Evolutionary conservation across 2,329 filamentous ascomycete species (phyloP).

Genomic region (Penicillium psychrosexuale): DNA sequence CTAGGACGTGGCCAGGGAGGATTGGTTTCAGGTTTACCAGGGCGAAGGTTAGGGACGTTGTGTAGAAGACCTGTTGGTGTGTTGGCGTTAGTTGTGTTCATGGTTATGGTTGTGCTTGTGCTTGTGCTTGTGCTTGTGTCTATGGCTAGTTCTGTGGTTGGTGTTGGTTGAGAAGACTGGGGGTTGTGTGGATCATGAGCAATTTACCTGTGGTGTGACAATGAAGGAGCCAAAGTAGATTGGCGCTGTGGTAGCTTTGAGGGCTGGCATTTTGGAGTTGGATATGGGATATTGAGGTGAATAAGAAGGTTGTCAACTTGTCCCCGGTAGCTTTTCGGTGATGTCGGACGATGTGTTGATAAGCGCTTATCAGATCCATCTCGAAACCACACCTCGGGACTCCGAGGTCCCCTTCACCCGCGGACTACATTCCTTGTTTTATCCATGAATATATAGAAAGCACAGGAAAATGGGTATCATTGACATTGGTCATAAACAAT

Average conservation of each 20-base stretch:
- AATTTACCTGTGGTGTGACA: slow-evolving; percentile 66
- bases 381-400: no score
- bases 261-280: slow-evolving; percentile 24
- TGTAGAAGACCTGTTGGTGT: slow-evolving; percentile 72
- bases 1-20: slow-evolving; percentile 85
- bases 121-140: neutral
- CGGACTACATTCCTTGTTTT: neutral
- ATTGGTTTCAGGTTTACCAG: slow-evolving; percentile 95
- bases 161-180: slow-evolving; percentile 2
- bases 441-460: neutral
- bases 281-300: neutral
- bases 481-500: slow-evolving; percentile 25
- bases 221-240: slow-evolving; percentile 73
- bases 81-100: neutral
- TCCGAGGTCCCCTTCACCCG: no score
- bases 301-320: neutral
- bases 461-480: slow-evolving; percentile 25
- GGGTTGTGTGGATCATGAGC: neutral
- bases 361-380: slow-evolving; percentile 3
- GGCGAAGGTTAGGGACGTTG: slow-evolving; percentile 74
- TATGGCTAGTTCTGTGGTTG: neutral
- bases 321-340: neutral
- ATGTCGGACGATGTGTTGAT: slow-evolving; percentile 1
- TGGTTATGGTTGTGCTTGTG: neutral
- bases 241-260: slow-evolving; percentile 31